phyloP scores from a whole-genome alignment of 2,329 filamentous ascomycete genomes.

The Pseudofabraea citricarpa region DNA sequence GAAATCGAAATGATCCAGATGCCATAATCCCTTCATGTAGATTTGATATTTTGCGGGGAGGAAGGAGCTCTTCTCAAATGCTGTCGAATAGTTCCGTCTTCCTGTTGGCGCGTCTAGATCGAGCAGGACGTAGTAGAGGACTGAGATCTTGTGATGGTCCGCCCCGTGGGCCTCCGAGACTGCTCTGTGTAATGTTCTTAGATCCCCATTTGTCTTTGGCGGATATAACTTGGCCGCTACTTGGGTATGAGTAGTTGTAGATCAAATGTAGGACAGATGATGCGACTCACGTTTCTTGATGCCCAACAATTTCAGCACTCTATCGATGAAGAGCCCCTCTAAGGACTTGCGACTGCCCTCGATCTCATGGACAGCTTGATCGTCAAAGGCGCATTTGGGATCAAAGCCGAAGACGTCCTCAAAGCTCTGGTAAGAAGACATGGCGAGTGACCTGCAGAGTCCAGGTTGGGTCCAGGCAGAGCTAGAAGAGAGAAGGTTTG shows the following conservation, averaged over 20 bases:
- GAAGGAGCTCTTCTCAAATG: conserved; percentile 57
- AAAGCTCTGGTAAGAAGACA: conserved; percentile 64
- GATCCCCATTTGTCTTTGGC: conserved; percentile 61
- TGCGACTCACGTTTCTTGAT: conserved; percentile 58
- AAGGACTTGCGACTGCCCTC: conserved; percentile 61
- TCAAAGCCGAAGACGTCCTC: conserved; percentile 62
- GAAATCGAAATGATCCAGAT: conserved; percentile 69
- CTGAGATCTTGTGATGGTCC: conserved; percentile 73
- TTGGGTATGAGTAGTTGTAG: too few species aligned
- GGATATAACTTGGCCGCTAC: conserved; percentile 64
- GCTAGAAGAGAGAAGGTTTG: too few species aligned
- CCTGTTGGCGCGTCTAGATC: conserved; percentile 52
- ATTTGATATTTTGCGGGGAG: conserved; percentile 73
- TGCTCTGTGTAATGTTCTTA: conserved; percentile 65
- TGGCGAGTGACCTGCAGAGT: too few species aligned
- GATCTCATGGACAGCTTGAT: conserved; percentile 57
- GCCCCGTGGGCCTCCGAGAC: conserved; percentile 62
- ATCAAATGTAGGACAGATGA: too few species aligned
- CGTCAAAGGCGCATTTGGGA: conserved; percentile 56
- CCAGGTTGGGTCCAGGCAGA: too few species aligned
- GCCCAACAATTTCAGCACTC: conserved; percentile 65
- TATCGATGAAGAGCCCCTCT: conserved; percentile 75
- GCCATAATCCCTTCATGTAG: conserved; percentile 79
- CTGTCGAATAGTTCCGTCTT: conserved; percentile 41
- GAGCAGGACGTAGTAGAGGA: conserved; percentile 79